These are phyloP conservation scores for Scheffersomyces cryptocercus DNA, from an alignment of 1,139 yeast genomes.

Conservation along the genomic window DNA sequence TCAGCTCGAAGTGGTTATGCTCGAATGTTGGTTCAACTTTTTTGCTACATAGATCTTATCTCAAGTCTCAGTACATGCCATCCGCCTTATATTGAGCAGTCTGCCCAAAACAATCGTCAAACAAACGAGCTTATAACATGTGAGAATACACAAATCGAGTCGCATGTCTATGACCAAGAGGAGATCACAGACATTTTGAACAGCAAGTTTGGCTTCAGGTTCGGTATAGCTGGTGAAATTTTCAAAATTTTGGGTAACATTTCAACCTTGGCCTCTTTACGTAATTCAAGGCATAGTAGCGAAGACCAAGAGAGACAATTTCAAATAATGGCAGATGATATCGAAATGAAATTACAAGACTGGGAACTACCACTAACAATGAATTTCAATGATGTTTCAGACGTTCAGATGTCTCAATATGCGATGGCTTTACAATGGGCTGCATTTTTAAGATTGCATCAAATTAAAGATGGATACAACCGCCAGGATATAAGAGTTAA, in stretches of 20 bases:
- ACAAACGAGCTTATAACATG: neutral
- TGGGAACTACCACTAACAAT: slow-evolving; percentile 15
- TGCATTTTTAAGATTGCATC: slow-evolving; percentile 21
- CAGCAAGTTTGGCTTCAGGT: slow-evolving; percentile 21
- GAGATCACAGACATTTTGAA: slow-evolving; percentile 18
- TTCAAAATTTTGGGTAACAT: slow-evolving; percentile 23
- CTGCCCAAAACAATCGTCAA: neutral
- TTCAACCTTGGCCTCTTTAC: slow-evolving; percentile 19
- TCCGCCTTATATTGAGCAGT: slow-evolving; percentile 16
- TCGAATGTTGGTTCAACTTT: slow-evolving; percentile 20
- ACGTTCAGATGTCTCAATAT: slow-evolving; percentile 13
- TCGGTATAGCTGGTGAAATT: slow-evolving; percentile 22
- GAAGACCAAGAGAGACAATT: slow-evolving; percentile 16
- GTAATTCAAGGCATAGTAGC: slow-evolving; percentile 12
- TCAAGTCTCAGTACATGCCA: slow-evolving; percentile 22
- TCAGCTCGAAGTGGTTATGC: slow-evolving; percentile 9
- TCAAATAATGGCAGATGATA: slow-evolving; percentile 17
- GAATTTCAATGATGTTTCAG: slow-evolving; percentile 7
- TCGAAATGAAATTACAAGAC: slow-evolving; percentile 20
- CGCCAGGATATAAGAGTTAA: slow-evolving; percentile 16
- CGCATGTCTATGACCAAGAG: slow-evolving; percentile 13
- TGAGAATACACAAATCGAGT: slow-evolving; percentile 1
- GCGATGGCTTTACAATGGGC: slow-evolving; percentile 23
- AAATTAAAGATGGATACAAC: slow-evolving; percentile 19
- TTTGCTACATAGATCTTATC: slow-evolving; percentile 21